Evolutionary conservation across 192 early-diverging fungal species (phyloP), one percentile per base, ranked within the genome.

Genomic region (Chytriomyces confervae): DNA sequence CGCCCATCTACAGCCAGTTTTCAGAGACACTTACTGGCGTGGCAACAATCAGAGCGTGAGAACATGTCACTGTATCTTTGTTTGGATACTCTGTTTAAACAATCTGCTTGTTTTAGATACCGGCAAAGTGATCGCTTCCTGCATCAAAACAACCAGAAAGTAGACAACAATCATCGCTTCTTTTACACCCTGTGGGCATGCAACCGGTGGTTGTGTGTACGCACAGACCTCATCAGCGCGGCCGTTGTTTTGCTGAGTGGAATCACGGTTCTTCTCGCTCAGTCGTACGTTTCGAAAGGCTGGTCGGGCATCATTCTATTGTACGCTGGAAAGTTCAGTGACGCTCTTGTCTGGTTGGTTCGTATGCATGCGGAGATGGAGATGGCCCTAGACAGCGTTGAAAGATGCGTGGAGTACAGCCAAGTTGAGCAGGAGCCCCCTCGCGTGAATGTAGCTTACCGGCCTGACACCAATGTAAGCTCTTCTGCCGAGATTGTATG

Each of bases 381-480:
- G 80, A 93, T 95, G 89, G 88, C 88, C 62, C 83, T 96, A 89
- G 94, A 94, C 64, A 65, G 81, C 84, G 92, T 64, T n/a, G 95
- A 97, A 81, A 91, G 95, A 65, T 80, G 94, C 36, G 84, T 90
- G 45, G 94, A 96, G 83, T 97, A 97, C 71, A 62, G 93, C 71
- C 63, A 86, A 7, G 64, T 96, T 53, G 93, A 93, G 23, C 91
- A 95, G 76, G 95, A 97, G 69, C 90, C 94, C 0, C 79, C 90
- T 16, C 82, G 86, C 46, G 79, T 91, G 11, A 86, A 91, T 44
- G 83, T 82, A 6, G 84, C 84, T 74, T 73, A 72, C 62, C 51
- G 83, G 23, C 82, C 82, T 5, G 69, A 66, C 2, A 9, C 0
- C 24, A 68, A 29, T 67, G 69, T 72, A 60, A 60, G 11, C 47